Base-by-base conservation (phyloP, 2,329 filamentous ascomycete species). In the Colletotrichum plurivorum region DNA sequence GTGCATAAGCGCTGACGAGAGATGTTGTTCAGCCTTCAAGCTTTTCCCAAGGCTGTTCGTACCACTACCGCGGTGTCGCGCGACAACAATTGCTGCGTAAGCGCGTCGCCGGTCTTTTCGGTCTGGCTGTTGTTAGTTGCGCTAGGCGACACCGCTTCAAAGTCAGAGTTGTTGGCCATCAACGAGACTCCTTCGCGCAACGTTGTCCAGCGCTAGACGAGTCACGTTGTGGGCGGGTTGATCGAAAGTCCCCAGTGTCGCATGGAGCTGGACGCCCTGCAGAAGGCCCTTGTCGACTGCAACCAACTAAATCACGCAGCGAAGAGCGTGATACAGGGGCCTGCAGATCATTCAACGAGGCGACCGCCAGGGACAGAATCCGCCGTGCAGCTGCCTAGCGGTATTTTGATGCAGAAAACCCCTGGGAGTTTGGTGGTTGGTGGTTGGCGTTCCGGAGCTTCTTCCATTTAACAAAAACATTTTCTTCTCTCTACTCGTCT, bases 291-390 rank as follows among this genome's bases (percentile, higher is more conserved):
- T 62, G 58, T 45, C 49, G 9, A 53, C 18, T 20, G 22, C 46
- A 12, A 60, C 57, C 45, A 60, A 51, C 48, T 53, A 48, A 53
- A 62, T 62, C 58, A 62, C 20, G 48, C 22, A n/a, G 18, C 41
- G 22, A 16, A 3, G 36, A 15, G 31, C 20, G 46, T 49, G 8
- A 18, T 18, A 53, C 36, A 45, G 48, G 49, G 48, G 58, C 15
- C 31, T 53, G 49, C 20, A 41, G 31, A 27, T 51, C 12, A 51
- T 27, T 52, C 31, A 10, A 10, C 31, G 31, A 36, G 31, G 31
- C 31, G 31, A 49, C 18, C 27, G 27, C 27, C 57, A 27, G 46
- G 46, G 51, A 60, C 46, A 51, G 18, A 51, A 60, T 25, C 57
- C 57, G 18, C 15, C 48, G n/a, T 49, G 43, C n/a, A 52, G 57